Evolutionary conservation across 768 basidiomycete species (phyloP).

Genomic region (Naganishia friedmannii): DNA sequence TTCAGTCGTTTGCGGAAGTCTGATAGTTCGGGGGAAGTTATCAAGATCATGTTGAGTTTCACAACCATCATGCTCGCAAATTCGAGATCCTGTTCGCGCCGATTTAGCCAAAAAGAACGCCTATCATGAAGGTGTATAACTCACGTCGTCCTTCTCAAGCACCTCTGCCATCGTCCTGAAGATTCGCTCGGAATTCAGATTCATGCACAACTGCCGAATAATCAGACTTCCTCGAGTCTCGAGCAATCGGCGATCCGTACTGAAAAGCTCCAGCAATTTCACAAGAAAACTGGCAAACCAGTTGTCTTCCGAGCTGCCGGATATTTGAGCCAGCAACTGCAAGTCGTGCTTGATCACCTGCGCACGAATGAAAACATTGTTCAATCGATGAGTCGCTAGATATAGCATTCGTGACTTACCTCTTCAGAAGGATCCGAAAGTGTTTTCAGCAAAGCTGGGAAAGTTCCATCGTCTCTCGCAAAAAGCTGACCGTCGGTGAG

Average conservation of each 20-base stretch:
- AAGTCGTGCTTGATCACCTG: constrained; percentile 94
- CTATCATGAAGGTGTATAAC: constrained; percentile 32
- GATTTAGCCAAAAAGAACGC: neutral
- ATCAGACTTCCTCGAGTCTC: constrained; percentile 92
- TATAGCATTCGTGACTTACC: constrained; percentile 53
- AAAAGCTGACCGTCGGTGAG: constrained; percentile 63
- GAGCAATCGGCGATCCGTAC: constrained; percentile 82
- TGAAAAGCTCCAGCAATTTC: constrained; percentile 89
- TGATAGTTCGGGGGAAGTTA: constrained; percentile 90
- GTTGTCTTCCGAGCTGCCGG: constrained; percentile 86
- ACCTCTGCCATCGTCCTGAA: constrained; percentile 96
- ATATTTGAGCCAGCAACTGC: constrained; percentile 93
- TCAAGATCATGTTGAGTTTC: constrained; percentile 92
- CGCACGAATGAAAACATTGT: neutral
- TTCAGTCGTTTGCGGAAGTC: constrained; percentile 91
- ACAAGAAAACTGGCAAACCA: constrained; percentile 96
- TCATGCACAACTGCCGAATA: constrained; percentile 87
- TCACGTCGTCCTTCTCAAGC: constrained; percentile 92
- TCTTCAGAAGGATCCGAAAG: constrained; percentile 95
- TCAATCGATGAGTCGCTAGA: neutral
- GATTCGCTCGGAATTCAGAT: constrained; percentile 90
- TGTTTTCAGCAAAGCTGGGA: constrained; percentile 90
- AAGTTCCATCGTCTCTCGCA: constrained; percentile 93
- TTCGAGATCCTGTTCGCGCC: constrained; percentile 74
- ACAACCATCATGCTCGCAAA: constrained; percentile 97